A percentile compares a stretch with the other conserved stretches of the same genome.
Evolutionary conservation across 345 rosid species (phyloP).

Genomic region (Citrus cavaleriei): DNA sequence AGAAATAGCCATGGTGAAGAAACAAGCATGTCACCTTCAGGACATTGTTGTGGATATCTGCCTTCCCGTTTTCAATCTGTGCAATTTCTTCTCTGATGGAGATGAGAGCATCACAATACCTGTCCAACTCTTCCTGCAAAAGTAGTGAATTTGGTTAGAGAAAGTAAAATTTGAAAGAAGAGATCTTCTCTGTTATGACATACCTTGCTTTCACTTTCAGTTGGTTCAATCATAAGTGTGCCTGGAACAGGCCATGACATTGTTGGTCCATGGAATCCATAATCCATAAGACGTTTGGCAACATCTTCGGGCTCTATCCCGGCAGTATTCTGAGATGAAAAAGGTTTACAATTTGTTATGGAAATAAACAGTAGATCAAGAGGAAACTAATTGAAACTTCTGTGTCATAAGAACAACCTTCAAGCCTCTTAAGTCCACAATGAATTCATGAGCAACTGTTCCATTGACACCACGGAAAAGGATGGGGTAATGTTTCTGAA

Average conservation of each 20-base stretch:
- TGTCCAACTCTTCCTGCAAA: slow-evolving; percentile 94
- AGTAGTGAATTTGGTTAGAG: slow-evolving; percentile 9
- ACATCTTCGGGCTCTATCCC: slow-evolving; percentile 98
- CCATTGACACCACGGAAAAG: slow-evolving; percentile 97
- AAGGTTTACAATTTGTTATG: not conserved
- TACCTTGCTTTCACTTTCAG: slow-evolving; percentile 99
- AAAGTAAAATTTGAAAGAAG: not conserved
- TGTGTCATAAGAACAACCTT: slow-evolving; percentile 48
- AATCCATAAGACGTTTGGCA: slow-evolving; percentile 94
- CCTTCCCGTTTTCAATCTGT: slow-evolving; percentile 90
- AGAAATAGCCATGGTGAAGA: not conserved
- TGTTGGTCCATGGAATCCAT: slow-evolving; percentile 96
- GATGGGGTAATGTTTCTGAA: slow-evolving; percentile 73
- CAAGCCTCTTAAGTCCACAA: slow-evolving; percentile 83
- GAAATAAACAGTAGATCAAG: slow-evolving; percentile 12
- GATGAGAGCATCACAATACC: slow-evolving; percentile 95
- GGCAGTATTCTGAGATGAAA: slow-evolving; percentile 63
- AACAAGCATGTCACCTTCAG: slow-evolving; percentile 58
- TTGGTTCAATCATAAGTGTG: slow-evolving; percentile 98
- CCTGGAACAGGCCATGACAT: slow-evolving; percentile 99
- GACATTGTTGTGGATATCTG: slow-evolving; percentile 84
- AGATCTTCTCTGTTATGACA: not conserved
- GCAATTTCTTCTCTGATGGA: slow-evolving; percentile 96
- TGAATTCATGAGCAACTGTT: slow-evolving; percentile 94
- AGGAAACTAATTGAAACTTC: not conserved